These are phyloP conservation scores for Lasiodiplodia hormozganensis DNA, from an alignment of 2,329 filamentous ascomycete species.

Conservation along the genomic window DNA sequence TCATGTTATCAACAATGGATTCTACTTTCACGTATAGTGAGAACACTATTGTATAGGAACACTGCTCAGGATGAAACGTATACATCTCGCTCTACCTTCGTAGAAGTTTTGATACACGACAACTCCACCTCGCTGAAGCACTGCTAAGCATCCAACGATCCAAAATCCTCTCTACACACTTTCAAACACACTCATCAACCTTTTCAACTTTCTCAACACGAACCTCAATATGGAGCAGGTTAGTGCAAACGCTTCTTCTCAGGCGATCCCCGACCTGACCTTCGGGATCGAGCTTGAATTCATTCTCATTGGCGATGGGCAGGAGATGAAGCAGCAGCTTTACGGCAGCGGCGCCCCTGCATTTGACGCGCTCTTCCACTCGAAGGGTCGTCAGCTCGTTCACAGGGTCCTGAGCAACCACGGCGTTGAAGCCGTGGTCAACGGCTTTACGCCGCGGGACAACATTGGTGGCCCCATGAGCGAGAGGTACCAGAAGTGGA, in stretches of 20 bases:
- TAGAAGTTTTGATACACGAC: too few species aligned
- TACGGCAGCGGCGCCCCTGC: too few species aligned
- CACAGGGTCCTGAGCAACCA: too few species aligned
- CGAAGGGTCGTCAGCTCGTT: too few species aligned
- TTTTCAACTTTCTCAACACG: neutral
- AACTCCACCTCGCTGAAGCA: too few species aligned
- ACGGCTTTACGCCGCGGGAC: neutral
- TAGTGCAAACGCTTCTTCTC: neutral
- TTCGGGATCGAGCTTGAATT: slow-evolving; percentile 7
- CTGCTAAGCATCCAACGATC: too few species aligned
- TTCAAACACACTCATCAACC: neutral
- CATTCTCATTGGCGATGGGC: neutral
- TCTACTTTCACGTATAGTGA: too few species aligned
- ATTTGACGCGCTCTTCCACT: neutral
- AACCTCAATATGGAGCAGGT: neutral
- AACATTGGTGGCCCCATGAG: neutral
- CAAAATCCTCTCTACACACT: neutral
- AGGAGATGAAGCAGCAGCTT: neutral
- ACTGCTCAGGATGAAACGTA: too few species aligned
- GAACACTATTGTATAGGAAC: too few species aligned
- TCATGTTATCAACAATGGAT: too few species aligned
- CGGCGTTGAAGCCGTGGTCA: too few species aligned
- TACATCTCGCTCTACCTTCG: too few species aligned
- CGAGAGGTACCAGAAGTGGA: neutral
- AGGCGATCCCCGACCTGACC: neutral